Evolutionary conservation across 225 moss, liverwort and hornwort species (phyloP).

Genomic region (Lunularia cruciata): DNA sequence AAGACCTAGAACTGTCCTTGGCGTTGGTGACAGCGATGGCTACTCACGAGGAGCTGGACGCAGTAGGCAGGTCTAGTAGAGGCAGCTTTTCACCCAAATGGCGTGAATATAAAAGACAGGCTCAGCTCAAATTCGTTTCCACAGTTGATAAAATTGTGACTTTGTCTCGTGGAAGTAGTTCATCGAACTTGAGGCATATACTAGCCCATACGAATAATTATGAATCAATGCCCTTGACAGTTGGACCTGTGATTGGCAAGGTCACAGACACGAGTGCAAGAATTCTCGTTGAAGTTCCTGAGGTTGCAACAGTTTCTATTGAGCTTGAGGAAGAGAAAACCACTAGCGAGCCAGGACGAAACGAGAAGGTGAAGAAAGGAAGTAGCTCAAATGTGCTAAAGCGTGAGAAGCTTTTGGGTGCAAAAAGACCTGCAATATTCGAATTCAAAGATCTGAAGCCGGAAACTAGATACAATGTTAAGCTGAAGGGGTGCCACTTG

Average conservation of each 20-base stretch:
- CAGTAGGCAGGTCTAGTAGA: neutral
- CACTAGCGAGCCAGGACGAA: neutral
- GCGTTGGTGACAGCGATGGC: too few species aligned
- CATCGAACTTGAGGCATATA: neutral
- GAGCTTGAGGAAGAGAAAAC: constrained; percentile 31
- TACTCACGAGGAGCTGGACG: too few species aligned
- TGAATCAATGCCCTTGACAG: constrained; percentile 55
- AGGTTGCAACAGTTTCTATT: constrained; percentile 42
- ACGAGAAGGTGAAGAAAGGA: neutral
- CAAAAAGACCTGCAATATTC: constrained; percentile 58
- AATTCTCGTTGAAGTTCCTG: constrained; percentile 69
- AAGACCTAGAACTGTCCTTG: neutral
- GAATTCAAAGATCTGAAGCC: constrained; percentile 56
- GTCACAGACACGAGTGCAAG: constrained; percentile 72
- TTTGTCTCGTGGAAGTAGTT: constrained; percentile 22
- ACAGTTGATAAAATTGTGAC: constrained; percentile 33
- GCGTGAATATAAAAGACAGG: constrained; percentile 30
- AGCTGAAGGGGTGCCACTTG: constrained; percentile 51
- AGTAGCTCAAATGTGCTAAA: neutral
- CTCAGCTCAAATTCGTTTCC: constrained; percentile 33
- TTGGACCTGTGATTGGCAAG: constrained; percentile 91
- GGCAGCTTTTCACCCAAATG: neutral
- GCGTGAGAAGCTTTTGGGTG: constrained; percentile 36
- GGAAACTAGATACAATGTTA: constrained; percentile 56
- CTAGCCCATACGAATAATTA: constrained; percentile 25